These are phyloP conservation scores for Candida gigantensis DNA, from an alignment of 1,139 yeast species.

Conservation along the genomic window DNA sequence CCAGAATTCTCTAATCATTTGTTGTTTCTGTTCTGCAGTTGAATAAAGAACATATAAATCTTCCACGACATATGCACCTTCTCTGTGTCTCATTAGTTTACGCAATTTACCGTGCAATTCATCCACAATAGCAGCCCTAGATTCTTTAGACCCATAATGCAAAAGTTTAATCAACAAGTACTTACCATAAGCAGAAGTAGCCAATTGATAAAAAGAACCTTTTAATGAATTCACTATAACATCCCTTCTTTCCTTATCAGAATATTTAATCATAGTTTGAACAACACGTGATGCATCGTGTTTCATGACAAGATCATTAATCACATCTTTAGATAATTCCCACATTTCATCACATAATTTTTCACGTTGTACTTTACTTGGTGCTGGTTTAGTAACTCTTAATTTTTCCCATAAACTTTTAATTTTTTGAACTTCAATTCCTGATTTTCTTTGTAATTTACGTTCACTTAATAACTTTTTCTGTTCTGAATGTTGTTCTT, in stretches of 20 bases:
- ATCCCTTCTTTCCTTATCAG: slow-evolving; percentile 77
- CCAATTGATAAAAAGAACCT: slow-evolving; percentile 77
- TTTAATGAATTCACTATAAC: slow-evolving; percentile 67
- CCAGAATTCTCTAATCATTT: slow-evolving; percentile 94
- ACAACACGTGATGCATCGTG: slow-evolving; percentile 97
- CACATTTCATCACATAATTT: slow-evolving; percentile 83
- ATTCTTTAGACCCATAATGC: slow-evolving; percentile 86
- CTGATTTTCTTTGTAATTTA: slow-evolving; percentile 83
- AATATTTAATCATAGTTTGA: slow-evolving; percentile 87
- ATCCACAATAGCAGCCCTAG: slow-evolving; percentile 71
- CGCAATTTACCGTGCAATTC: slow-evolving; percentile 90
- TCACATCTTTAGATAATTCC: slow-evolving; percentile 74
- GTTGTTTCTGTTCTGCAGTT: slow-evolving; percentile 78
- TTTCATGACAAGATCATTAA: slow-evolving; percentile 84
- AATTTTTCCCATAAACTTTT: slow-evolving; percentile 89
- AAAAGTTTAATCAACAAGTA: slow-evolving; percentile 83
- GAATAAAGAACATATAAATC: slow-evolving; percentile 88
- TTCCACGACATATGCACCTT: slow-evolving; percentile 98
- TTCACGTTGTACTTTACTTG: slow-evolving; percentile 76
- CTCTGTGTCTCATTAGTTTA: slow-evolving; percentile 93
- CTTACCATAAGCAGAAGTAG: slow-evolving; percentile 92
- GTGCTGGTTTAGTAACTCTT: slow-evolving; percentile 81
- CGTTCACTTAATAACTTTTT: slow-evolving; percentile 77
- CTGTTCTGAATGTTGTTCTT: slow-evolving; percentile 82
- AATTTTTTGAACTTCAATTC: slow-evolving; percentile 80